phyloP scores from a whole-genome alignment of 2,329 filamentous ascomycete species.

The Neonectria neomacrospora region DNA sequence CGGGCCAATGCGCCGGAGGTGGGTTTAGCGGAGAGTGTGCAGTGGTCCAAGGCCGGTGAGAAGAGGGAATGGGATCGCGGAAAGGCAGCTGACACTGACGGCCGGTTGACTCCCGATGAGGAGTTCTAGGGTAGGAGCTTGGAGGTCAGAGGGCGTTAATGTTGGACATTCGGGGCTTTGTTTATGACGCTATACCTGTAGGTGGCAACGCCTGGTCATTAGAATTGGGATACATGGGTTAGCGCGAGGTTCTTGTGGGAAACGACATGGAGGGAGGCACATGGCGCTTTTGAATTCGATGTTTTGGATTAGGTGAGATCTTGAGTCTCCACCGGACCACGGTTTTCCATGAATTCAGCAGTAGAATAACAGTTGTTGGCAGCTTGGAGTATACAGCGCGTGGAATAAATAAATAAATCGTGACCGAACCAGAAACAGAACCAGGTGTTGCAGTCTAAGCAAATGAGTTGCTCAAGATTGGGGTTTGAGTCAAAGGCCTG shows the following conservation, averaged over 20 bases:
- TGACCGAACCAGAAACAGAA: no score
- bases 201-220: background rate
- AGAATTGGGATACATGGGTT: background rate
- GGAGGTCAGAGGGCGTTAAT: background rate
- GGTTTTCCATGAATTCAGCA: background rate
- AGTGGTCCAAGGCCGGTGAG: slow-evolving; percentile 77
- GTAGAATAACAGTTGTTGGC: background rate
- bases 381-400: background rate
- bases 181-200: background rate
- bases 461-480: no score
- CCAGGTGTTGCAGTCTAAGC: background rate
- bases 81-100: slow-evolving; percentile 51
- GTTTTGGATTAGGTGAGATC: background rate
- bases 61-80: slow-evolving; percentile 69
- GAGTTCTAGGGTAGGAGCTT: slow-evolving; percentile 13
- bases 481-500: no score
- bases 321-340: background rate
- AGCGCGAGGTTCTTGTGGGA: background rate
- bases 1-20: slow-evolving; percentile 67
- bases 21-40: slow-evolving; percentile 72
- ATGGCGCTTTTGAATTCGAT: background rate
- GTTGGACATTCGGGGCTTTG: background rate
- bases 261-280: background rate
- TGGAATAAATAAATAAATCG: background rate
- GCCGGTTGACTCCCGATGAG: slow-evolving; percentile 26